phyloP scores from a whole-genome alignment of 768 basidiomycete genomes.

The Trametes cubensis region DNA sequence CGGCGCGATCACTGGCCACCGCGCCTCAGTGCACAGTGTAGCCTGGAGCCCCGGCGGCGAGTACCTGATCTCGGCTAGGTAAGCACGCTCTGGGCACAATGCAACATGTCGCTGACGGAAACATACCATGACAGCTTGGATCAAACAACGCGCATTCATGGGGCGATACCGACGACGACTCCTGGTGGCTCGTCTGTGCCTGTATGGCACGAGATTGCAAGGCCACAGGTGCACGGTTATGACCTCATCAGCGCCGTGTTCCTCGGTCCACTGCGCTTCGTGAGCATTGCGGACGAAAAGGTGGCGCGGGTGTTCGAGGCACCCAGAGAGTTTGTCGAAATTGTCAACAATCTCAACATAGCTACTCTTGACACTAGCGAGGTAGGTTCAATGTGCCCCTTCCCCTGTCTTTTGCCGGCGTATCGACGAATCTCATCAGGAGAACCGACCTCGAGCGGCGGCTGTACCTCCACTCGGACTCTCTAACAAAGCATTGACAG shows the following conservation, averaged over 20 bases:
- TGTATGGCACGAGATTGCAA: constrained; percentile 84
- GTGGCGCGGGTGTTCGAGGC: constrained; percentile 93
- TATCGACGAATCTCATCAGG: constrained; percentile 38
- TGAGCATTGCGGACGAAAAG: constrained; percentile 95
- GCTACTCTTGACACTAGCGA: constrained; percentile 51
- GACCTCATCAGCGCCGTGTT: constrained; percentile 83
- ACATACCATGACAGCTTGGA: constrained; percentile 60
- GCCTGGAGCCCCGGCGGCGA: constrained; percentile 87
- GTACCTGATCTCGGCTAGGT: constrained; percentile 88
- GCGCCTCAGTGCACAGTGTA: constrained; percentile 74
- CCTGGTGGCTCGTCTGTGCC: constrained; percentile 21
- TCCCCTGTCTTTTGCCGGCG: constrained; percentile 1
- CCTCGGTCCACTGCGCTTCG: constrained; percentile 75
- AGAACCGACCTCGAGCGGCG: constrained; percentile 71
- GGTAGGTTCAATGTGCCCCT: constrained; percentile 39
- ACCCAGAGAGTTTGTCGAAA: constrained; percentile 74
- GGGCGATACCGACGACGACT: constrained; percentile 42
- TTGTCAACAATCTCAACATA: constrained; percentile 54
- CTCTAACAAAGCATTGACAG: constrained; percentile 88
- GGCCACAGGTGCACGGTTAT: constrained; percentile 97
- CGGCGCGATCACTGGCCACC: constrained; percentile 86
- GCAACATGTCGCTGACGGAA: not conserved
- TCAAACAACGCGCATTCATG: constrained; percentile 91
- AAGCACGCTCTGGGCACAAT: constrained; percentile 27
- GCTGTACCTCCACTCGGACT: constrained; percentile 92